Conservation (phyloP, 495 filamentous ascomycete species). For the Annulohypoxylon nitens region DNA sequence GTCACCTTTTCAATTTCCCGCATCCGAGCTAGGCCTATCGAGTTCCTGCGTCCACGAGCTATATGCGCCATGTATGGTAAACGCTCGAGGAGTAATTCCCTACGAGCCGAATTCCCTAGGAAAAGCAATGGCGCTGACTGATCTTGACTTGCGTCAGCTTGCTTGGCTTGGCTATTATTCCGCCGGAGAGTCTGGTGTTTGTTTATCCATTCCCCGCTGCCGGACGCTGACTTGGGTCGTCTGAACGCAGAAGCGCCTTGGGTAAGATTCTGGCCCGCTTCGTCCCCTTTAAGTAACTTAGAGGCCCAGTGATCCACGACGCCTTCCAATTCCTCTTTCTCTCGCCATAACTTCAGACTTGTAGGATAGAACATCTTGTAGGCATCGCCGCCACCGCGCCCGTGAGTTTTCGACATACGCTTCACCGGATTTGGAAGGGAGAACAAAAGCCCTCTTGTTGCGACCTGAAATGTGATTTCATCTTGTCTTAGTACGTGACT, state of each 20-base stretch:
- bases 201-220: constrained; percentile 57
- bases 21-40: constrained; percentile 43
- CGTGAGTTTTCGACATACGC: constrained; percentile 62
- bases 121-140: constrained; percentile 57
- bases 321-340: constrained; percentile 81
- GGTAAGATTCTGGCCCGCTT: constrained; percentile 50
- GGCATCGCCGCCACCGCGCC: constrained; percentile 66
- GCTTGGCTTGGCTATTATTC: constrained; percentile 29
- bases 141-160: constrained; percentile 28
- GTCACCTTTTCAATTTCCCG: constrained; percentile 78
- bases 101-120: constrained; percentile 71
- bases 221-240: constrained; percentile 43
- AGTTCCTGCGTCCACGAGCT: constrained; percentile 53
- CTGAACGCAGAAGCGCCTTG: constrained; percentile 60
- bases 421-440: constrained; percentile 87
- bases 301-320: constrained; percentile 76
- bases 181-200: constrained; percentile 42
- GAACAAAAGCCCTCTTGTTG: constrained; percentile 85
- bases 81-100: constrained; percentile 82
- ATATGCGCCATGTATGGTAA: constrained; percentile 87
- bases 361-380: constrained; percentile 91
- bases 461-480: constrained; percentile 91
- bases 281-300: constrained; percentile 65
- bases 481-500: constrained; percentile 86
- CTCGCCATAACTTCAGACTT: constrained; percentile 79